phyloP scores from a whole-genome alignment of 2,329 filamentous ascomycete species.

The Lachnellula subtilissima region DNA sequence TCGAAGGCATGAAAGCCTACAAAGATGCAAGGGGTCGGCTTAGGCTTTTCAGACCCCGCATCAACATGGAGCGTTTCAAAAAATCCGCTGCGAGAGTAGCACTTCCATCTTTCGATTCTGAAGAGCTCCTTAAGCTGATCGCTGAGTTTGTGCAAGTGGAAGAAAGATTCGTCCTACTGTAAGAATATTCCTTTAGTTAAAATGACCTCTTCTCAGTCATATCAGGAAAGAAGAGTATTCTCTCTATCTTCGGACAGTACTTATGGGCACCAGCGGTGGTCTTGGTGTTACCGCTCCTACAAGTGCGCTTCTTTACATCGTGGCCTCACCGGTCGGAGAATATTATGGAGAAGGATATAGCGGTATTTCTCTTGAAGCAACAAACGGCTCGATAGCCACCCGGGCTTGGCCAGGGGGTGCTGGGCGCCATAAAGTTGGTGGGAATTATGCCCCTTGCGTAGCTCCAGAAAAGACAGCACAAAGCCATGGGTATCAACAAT shows the following conservation, averaged over 20 bases:
- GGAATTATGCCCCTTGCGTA: constrained; percentile 98
- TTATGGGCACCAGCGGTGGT: constrained; percentile 95
- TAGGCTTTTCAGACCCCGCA: constrained; percentile 81
- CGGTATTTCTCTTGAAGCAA: constrained; percentile 90
- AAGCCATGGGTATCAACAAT: constrained; percentile 91
- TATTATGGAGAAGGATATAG: constrained; percentile 99
- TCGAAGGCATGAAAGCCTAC: constrained; percentile 55
- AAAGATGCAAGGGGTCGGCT: constrained; percentile 69
- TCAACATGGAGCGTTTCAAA: constrained; percentile 95
- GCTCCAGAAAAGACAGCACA: constrained; percentile 95
- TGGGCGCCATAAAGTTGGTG: constrained; percentile 95
- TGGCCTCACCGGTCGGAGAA: constrained; percentile 91
- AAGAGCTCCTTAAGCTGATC: constrained; percentile 75
- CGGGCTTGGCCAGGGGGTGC: constrained; percentile 97
- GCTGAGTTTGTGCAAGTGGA: constrained; percentile 75
- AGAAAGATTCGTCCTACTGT: constrained; percentile 72
- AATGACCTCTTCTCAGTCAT: not conserved
- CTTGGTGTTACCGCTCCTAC: constrained; percentile 90
- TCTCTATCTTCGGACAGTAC: constrained; percentile 89
- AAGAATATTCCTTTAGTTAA: not conserved
- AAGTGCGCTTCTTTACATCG: constrained; percentile 87
- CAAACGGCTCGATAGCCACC: constrained; percentile 73
- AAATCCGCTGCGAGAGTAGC: constrained; percentile 88
- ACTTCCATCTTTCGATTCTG: constrained; percentile 75
- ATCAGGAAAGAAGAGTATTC: constrained; percentile 82